Evolutionary conservation across 495 filamentous ascomycete species (phyloP).

Genomic region (Talaromyces wortmannii): DNA sequence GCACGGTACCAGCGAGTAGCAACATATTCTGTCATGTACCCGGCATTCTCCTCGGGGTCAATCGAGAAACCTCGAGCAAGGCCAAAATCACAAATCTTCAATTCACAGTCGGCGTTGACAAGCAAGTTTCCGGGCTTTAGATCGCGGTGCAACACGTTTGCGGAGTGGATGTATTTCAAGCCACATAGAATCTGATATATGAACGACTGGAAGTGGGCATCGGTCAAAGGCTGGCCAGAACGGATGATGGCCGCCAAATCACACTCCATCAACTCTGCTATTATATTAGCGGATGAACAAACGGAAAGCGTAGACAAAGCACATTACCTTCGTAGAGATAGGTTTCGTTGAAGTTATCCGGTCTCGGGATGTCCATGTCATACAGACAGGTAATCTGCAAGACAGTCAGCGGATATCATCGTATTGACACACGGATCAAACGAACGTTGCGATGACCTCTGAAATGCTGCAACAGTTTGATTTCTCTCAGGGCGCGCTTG

Average conservation of each 20-base stretch:
- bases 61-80: conserved; percentile 93
- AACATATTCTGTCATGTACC: conserved; percentile 99
- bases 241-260: conserved; percentile 97
- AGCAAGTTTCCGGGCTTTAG: conserved; percentile 95
- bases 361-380: conserved; percentile 98
- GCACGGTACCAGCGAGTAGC: conserved; percentile 98
- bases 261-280: conserved; percentile 93
- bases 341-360: conserved; percentile 98
- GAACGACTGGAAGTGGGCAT: conserved; percentile 93
- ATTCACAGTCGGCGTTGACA: conserved; percentile 97
- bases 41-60: conserved; percentile 96
- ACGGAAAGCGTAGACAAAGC: conserved; percentile 8
- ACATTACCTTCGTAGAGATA: conserved; percentile 90
- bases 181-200: conserved; percentile 94
- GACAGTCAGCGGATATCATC: conserved; percentile 16
- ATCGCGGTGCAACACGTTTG: conserved; percentile 94
- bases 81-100: conserved; percentile 99
- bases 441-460: conserved; percentile 73
- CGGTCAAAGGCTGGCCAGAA: conserved; percentile 90
- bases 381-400: conserved; percentile 93
- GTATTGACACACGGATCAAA: conserved; percentile 4
- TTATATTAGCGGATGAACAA: not conserved
- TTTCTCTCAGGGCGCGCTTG: conserved; percentile 94
- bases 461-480: conserved; percentile 98
- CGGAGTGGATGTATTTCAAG: conserved; percentile 97